Base-by-base conservation (phyloP, 2,329 filamentous ascomycete genomes). In the Penicillium verrucosum region DNA sequence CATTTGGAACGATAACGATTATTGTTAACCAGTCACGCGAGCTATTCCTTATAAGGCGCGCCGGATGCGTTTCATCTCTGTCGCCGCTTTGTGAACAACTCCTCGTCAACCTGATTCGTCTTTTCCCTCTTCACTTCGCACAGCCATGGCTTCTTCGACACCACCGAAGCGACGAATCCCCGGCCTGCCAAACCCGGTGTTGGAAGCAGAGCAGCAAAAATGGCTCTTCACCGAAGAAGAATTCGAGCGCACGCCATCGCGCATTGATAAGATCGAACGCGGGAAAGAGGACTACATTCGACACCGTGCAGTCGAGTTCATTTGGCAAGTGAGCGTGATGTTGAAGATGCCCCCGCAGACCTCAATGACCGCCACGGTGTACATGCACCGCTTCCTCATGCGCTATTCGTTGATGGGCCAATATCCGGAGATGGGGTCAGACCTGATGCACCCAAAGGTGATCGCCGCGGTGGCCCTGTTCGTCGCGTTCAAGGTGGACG, bases 301-400 rank as follows among this genome's bases (percentile, higher is more conserved):
- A 54, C 88, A 89, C 59, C 97, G 97, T 73, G 93, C 94, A 45
- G 88, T 97, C 70, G 96, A 96, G 73, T 99, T 99, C 76, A 96
- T 99, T 68, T 88, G 91, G 61, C 92, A 97, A 74, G 91, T 93
- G 43, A 94, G 93, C 62, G 90, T 60, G 56, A 62, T 65, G 62
- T 57, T 68, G 3, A 61, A 55, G 57, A 67, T 70, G 62, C 60
- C 58, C 30, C 67, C 63, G 42, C 68, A 67, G 57, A 97, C 94
- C 0, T 81, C 99, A 41, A 92, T 89, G 75, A 95, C 95, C 0
- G 94, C 94, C 0, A 89, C 90, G 18, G 89, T 96, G 42, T 97
- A 96, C 78, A 92, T 99, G 73, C 93, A 99, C 74, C 86, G 94
- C 32, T 97, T 96, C 73, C 92, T 92, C 72, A 97, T 97, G 91